phyloP scores from a whole-genome alignment of 2,329 filamentous ascomycete genomes.

The Fusarium sp. region DNA sequence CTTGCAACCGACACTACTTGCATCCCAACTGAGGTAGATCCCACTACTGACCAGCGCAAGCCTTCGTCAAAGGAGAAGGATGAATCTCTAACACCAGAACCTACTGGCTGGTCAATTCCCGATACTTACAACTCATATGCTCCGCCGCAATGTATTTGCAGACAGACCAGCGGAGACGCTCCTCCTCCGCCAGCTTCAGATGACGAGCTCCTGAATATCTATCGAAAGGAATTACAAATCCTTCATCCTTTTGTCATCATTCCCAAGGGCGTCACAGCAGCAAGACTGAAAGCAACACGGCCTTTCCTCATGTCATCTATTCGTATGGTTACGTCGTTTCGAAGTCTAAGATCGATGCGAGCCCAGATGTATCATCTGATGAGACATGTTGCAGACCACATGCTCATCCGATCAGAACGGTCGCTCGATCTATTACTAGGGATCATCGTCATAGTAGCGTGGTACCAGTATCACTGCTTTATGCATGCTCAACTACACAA shows the following conservation, averaged over 20 bases:
- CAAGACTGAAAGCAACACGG: constrained; percentile 56
- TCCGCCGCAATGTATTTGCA: constrained; percentile 64
- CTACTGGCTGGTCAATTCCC: constrained; percentile 55
- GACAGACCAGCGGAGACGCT: constrained; percentile 58
- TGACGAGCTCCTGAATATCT: constrained; percentile 62
- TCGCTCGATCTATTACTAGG: constrained; percentile 67
- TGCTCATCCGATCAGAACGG: constrained; percentile 65
- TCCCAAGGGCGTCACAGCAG: constrained; percentile 54
- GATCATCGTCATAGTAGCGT: constrained; percentile 65
- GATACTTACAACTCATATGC: constrained; percentile 63
- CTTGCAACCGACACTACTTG: constrained; percentile 48
- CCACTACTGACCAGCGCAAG: constrained; percentile 46
- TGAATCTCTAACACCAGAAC: constrained; percentile 23
- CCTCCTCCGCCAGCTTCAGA: constrained; percentile 62
- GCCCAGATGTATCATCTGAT: constrained; percentile 66
- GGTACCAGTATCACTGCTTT: constrained; percentile 70
- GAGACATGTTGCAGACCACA: constrained; percentile 62
- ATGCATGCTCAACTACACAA: constrained; percentile 68
- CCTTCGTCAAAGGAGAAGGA: constrained; percentile 43
- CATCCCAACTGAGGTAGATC: constrained; percentile 50
- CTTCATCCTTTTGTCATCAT: constrained; percentile 65
- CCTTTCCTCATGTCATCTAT: constrained; percentile 67
- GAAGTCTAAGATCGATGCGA: constrained; percentile 63
- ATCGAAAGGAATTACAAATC: constrained; percentile 60
- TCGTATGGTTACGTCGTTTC: constrained; percentile 65